Base-by-base conservation (phyloP, 805 yeast genomes). In the Saccharomycopsis sp. region DNA sequence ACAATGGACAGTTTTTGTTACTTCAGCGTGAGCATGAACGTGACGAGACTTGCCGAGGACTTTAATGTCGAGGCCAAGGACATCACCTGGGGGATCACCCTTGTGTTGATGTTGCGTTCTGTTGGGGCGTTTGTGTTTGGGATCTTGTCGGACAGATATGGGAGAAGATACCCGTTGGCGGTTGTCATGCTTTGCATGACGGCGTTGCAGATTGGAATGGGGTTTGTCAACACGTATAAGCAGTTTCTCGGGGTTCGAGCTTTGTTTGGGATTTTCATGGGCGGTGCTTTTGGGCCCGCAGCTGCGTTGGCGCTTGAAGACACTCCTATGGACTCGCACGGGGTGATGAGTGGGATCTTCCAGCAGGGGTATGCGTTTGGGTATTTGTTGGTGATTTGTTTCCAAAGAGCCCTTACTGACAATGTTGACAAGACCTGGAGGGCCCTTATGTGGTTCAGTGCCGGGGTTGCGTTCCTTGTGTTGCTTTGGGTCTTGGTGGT, bases 1-100 rank as follows among this genome's bases (percentile, higher is more conserved):
- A 67, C 80, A 2, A 66, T 77, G 69, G 88, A 78, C 51, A 77
- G 85, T 2, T 70, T 80, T 56, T 86, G 79, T 52, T 80, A 76
- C 59, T 80, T 80, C 53, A 61, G 73, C 22, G 78, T 76, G 9
- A 68, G 80, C 8, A 65, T 77, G 36, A 69, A 75, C 40, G 77
- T 71, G 2, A 42, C 68, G 2, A 56, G 62, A 2, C 64, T 80
- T 37, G 78, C 84, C 25, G 50, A 54, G 30, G 53, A 69, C 2
- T 67, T 80, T 36, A 62, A 61, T 31, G 61, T 58, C 5, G 39
- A 64, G 1, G 65, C 72, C 19, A 62, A 65, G 16, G 70, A 69
- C 35, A 66, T 80, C 50, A 74, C 85, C 9, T 78, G 84, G 83
- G 87, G 85, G 36, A 72, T 77, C 50, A 77, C 84, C 1, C 61